Conservation (phyloP, 2,329 filamentous ascomycete species). For the Diaporthe sp. region DNA sequence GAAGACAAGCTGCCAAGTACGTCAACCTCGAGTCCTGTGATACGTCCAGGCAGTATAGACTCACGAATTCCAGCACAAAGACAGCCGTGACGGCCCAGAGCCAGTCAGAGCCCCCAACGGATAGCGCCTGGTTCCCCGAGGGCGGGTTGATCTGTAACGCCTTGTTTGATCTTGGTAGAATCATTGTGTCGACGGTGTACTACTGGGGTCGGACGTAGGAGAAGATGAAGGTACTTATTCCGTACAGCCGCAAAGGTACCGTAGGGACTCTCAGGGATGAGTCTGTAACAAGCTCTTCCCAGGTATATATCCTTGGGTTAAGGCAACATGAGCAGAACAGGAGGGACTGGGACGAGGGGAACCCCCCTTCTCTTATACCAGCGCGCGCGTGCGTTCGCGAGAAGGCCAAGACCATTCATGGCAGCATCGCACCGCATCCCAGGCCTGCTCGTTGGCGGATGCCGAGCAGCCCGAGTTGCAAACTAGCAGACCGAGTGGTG, state of each 20-base stretch:
- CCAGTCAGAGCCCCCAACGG: conserved; percentile 66
- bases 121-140: conserved; percentile 54
- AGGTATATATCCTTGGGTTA: not conserved
- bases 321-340: not conserved
- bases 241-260: not conserved
- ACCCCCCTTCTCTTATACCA: conserved; percentile 18
- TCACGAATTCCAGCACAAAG: conserved; percentile 61
- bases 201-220: not conserved
- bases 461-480: conserved; percentile 29
- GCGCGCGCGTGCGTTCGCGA: not conserved
- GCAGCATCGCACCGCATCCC: conserved; percentile 18
- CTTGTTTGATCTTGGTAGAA: conserved; percentile 52
- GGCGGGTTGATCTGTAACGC: conserved; percentile 62
- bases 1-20: conserved; percentile 53
- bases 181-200: conserved; percentile 28
- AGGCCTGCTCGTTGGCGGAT: conserved; percentile 16
- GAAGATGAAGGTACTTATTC: not conserved
- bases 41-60: conserved; percentile 40
- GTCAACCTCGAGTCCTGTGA: conserved; percentile 37
- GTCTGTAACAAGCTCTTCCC: not conserved
- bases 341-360: conserved; percentile 1
- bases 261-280: not conserved
- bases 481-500: not conserved
- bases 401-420: not conserved
- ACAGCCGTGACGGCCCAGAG: conserved; percentile 67